phyloP scores from a whole-genome alignment of 768 basidiomycete species.

The Hortiboletus campestris region DNA sequence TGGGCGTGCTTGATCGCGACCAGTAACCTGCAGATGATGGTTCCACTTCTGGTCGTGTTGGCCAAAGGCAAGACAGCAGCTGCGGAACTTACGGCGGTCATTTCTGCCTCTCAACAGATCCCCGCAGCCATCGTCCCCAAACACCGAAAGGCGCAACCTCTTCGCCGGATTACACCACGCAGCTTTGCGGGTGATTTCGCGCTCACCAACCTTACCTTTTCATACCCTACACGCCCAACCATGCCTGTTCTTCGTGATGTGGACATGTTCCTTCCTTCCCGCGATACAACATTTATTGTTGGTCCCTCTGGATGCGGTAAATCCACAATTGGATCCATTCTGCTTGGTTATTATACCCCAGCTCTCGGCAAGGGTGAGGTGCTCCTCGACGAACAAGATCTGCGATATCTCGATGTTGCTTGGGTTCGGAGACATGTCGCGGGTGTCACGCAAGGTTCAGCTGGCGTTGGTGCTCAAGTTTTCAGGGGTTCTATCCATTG shows the following conservation, averaged over 20 bases:
- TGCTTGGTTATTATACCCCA: conserved; percentile 72
- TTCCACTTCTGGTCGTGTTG: conserved; percentile 76
- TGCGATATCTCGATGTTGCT: conserved; percentile 66
- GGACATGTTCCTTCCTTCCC: conserved; percentile 65
- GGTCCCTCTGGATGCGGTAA: conserved; percentile 80
- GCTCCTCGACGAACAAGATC: conserved; percentile 76
- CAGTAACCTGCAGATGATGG: conserved; percentile 81
- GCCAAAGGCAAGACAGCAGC: conserved; percentile 56
- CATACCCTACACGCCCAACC: conserved; percentile 71
- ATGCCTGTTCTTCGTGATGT: conserved; percentile 57
- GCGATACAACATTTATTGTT: conserved; percentile 77
- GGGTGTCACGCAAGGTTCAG: conserved; percentile 74
- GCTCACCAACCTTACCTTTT: conserved; percentile 59
- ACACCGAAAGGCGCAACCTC: conserved; percentile 20
- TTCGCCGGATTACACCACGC: conserved; percentile 66
- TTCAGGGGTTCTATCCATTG: conserved; percentile 81
- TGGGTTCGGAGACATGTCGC: conserved; percentile 73
- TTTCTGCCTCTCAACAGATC: conserved; percentile 37
- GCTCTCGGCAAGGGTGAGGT: conserved; percentile 54
- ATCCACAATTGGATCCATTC: conserved; percentile 62
- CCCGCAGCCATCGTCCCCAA: conserved; percentile 20
- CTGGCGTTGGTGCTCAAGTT: conserved; percentile 43
- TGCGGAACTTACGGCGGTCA: conserved; percentile 25
- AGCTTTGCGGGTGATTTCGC: conserved; percentile 70
- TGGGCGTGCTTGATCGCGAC: conserved; percentile 95